Base-by-base conservation (phyloP, 768 basidiomycete genomes). In the Hysterangium stoloniferum region DNA sequence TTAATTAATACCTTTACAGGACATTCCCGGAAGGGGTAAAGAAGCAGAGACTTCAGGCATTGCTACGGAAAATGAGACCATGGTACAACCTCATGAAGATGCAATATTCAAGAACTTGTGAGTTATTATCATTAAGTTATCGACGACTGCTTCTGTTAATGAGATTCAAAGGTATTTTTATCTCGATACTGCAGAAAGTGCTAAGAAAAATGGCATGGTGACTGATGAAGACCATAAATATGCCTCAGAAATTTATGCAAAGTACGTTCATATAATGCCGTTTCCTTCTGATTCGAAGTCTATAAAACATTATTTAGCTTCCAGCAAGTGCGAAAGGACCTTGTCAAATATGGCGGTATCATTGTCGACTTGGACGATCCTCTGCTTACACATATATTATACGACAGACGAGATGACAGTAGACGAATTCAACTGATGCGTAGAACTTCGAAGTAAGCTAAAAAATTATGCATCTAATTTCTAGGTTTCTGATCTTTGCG, bases 31-130 rank as follows among this genome's bases (percentile, higher is more conserved):
- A n/a, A n/a, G n/a, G n/a, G n/a, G n/a, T n/a, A n/a, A n/a, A n/a
- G n/a, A 6, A 27, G 24, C 4, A 35, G 33, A 52, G 8, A 6
- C 32, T 27, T 13, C 55, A 33, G 72, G 75, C 53, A 68, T 72
- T 17, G 71, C 64, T 17, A 92, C 93, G 87, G 90, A 87, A 11
- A 73, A 68, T 25, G 72, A 78, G 0, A 64, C 65, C 22, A 86
- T 79, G 1, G 81, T 77, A 73, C 80, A 84, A 55, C 94, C 95
- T 53, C 90, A 95, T 64, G 72, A 79, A 38, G 77, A 80, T 20
- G 66, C 71, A 55, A 88, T 94, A 46, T 95, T 96, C 68, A 80
- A 65, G 57, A 89, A 96, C 67, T 64, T 94, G 86, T 90, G 54
- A 52, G 84, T 71, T 2, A 32, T 20, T 11, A 31, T 43, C 17